A percentile compares a stretch with the other conserved stretches of the same genome.
Conservation (phyloP, 768 basidiomycete genomes). For the Lactarius sanguifluus region DNA sequence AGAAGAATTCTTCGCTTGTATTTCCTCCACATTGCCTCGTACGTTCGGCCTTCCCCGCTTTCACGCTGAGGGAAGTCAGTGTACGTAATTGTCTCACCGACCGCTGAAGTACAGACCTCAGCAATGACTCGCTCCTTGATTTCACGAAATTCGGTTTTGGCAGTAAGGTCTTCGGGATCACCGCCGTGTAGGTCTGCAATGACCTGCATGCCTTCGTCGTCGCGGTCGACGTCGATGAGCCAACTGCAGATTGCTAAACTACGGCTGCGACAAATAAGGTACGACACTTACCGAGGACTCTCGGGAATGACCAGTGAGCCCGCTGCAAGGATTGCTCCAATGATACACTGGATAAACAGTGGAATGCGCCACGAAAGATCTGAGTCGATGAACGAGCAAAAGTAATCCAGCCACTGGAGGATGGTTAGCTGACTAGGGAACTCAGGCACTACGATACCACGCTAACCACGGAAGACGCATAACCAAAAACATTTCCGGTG, state of each 20-base stretch:
- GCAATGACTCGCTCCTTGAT: slow-evolving; percentile 78
- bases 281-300: slow-evolving; percentile 67
- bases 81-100: background rate
- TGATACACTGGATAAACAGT: slow-evolving; percentile 83
- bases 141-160: slow-evolving; percentile 83
- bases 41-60: slow-evolving; percentile 72
- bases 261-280: background rate
- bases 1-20: slow-evolving; percentile 87
- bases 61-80: slow-evolving; percentile 52
- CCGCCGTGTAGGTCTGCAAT: slow-evolving; percentile 90
- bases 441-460: background rate
- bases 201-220: slow-evolving; percentile 80
- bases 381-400: slow-evolving; percentile 83
- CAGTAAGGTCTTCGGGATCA: slow-evolving; percentile 61
- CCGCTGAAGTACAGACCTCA: slow-evolving; percentile 48
- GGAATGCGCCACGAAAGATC: slow-evolving; percentile 92
- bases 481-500: slow-evolving; percentile 89
- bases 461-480: slow-evolving; percentile 84
- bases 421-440: slow-evolving; percentile 1
- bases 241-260: slow-evolving; percentile 49
- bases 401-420: slow-evolving; percentile 87
- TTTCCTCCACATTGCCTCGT: slow-evolving; percentile 79
- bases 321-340: slow-evolving; percentile 73
- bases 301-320: slow-evolving; percentile 88
- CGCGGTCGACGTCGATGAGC: slow-evolving; percentile 85